Conservation (phyloP, 2,329 filamentous ascomycete species). For the Ophiostoma montium region DNA sequence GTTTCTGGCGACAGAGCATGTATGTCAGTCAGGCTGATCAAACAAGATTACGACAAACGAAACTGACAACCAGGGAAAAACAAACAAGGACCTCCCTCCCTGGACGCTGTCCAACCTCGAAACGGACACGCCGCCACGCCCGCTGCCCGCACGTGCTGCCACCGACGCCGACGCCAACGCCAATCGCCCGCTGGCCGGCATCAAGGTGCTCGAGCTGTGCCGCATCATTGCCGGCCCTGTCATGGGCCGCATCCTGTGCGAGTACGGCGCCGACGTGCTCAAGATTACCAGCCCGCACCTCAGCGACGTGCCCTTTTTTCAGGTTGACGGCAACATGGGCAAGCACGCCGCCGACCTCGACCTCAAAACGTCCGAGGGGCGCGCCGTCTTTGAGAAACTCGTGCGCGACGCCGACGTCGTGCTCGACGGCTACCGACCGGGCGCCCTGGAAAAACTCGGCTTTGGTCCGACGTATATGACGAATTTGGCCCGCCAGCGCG, state of each 20-base stretch:
- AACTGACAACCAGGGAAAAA: background rate
- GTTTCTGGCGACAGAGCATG: conserved; percentile 26
- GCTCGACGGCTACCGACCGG: conserved; percentile 36
- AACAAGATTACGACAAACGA: too few relatives aligned
- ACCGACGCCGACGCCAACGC: conserved; percentile 16
- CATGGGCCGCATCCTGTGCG: conserved; percentile 27
- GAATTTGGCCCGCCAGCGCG: conserved; percentile 24
- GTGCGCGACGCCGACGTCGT: conserved; percentile 37
- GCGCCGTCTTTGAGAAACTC: conserved; percentile 32
- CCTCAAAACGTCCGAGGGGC: conserved; percentile 32
- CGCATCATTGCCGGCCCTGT: conserved; percentile 33
- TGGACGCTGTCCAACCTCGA: conserved; percentile 34
- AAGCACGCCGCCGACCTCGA: conserved; percentile 33
- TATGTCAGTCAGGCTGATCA: too few relatives aligned
- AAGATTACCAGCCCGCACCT: conserved; percentile 28
- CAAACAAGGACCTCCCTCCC: conserved; percentile 26
- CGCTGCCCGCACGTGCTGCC: conserved; percentile 17
- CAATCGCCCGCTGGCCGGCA: conserved; percentile 25
- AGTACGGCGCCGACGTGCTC: conserved; percentile 32
- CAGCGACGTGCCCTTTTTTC: conserved; percentile 26
- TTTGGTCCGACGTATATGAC: conserved; percentile 27
- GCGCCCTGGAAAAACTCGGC: conserved; percentile 27
- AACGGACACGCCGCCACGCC: conserved; percentile 30
- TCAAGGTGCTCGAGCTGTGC: conserved; percentile 36
- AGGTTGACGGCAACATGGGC: conserved; percentile 30